These are phyloP conservation scores for Rhodotorula sphaerocarpa DNA, from an alignment of 768 basidiomycete genomes.

Conservation along the genomic window DNA sequence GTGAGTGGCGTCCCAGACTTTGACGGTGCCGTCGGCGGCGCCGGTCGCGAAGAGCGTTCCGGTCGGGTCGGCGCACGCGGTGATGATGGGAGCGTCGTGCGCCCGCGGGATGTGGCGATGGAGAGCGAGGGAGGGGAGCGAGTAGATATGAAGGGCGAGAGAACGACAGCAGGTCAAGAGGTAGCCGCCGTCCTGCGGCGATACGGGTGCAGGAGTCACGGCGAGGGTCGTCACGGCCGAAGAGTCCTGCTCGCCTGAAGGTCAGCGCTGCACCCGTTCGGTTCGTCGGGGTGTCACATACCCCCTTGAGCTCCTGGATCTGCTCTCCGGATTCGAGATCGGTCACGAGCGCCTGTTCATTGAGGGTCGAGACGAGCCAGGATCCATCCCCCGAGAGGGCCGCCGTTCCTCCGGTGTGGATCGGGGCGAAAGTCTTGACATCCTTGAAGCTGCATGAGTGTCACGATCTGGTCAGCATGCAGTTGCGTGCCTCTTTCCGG, in stretches of 20 bases:
- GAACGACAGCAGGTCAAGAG: conserved; percentile 74
- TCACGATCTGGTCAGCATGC: not conserved
- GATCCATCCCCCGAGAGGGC: conserved; percentile 68
- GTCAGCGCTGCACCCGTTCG: conserved; percentile 5
- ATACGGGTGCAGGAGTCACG: conserved; percentile 61
- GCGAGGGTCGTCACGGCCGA: conserved; percentile 76
- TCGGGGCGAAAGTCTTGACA: conserved; percentile 32
- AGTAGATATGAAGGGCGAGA: conserved; percentile 71
- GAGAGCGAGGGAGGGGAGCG: conserved; percentile 51
- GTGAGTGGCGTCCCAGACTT: conserved; percentile 84
- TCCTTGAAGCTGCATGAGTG: conserved; percentile 31
- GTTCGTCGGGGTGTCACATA: conserved; percentile 47
- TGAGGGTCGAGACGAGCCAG: conserved; percentile 75
- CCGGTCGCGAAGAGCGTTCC: conserved; percentile 89
- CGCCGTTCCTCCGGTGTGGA: conserved; percentile 74
- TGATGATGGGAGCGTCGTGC: conserved; percentile 89
- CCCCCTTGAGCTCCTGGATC: conserved; percentile 74
- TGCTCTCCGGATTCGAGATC: conserved; percentile 64
- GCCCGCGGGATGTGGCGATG: conserved; percentile 67
- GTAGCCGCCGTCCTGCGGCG: conserved; percentile 45
- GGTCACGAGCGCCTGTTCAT: conserved; percentile 74
- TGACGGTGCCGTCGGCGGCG: conserved; percentile 90
- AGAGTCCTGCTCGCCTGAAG: conserved; percentile 55
- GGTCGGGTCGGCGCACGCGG: conserved; percentile 72
- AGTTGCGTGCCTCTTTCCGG: not conserved